phyloP scores from a whole-genome alignment of 1,284 basidiomycete genomes.

The Coriolopsis trogii region DNA sequence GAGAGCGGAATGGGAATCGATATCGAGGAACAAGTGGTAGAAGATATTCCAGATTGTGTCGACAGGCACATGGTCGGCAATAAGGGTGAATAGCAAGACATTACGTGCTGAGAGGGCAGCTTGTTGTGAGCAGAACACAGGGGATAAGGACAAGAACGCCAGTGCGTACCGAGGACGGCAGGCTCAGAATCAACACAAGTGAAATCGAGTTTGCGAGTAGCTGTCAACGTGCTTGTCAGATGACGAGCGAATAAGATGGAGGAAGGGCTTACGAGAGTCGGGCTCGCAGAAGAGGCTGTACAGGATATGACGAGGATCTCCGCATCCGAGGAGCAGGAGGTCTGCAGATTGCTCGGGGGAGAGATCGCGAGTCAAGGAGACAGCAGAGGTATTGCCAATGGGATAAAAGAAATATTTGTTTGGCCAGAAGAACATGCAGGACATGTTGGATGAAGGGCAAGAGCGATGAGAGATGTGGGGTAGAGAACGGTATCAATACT shows the following conservation, averaged over 20 bases:
- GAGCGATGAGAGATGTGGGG: too few relatives aligned
- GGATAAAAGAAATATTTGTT: conserved; percentile 52
- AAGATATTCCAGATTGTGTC: conserved; percentile 55
- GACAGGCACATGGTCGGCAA: conserved; percentile 36
- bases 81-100: conserved; percentile 36
- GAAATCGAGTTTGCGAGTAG: conserved; percentile 47
- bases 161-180: conserved; percentile 58
- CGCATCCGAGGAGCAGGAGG: conserved; percentile 57
- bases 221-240: conserved; percentile 24
- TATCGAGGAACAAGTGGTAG: conserved; percentile 56
- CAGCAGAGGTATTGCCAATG: conserved; percentile 56
- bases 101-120: conserved; percentile 40
- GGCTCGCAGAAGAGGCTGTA: conserved; percentile 42
- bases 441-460: conserved; percentile 32
- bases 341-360: conserved; percentile 47
- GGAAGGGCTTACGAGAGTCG: conserved; percentile 11
- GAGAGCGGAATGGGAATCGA: conserved; percentile 41
- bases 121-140: not conserved
- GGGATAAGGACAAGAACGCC: not conserved
- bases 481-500: too few relatives aligned
- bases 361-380: conserved; percentile 50
- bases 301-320: conserved; percentile 61
- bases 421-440: conserved; percentile 41
- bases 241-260: conserved; percentile 2
- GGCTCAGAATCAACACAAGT: conserved; percentile 64